These are phyloP conservation scores for Starmerella scarabaei DNA, from an alignment of 805 yeast species.

Conservation along the genomic window DNA sequence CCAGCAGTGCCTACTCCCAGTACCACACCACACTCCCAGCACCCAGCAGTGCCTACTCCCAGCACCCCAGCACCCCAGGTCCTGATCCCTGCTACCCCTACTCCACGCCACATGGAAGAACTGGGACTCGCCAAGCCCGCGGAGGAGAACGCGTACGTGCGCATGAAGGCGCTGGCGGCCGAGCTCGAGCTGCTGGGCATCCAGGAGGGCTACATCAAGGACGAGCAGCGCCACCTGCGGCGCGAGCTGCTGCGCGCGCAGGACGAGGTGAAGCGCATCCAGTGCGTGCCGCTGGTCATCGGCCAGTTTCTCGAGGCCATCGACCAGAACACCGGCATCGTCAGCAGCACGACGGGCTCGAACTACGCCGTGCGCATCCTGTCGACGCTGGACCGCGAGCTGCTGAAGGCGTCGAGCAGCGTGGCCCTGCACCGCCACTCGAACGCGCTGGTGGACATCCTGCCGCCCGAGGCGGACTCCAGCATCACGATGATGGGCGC, in stretches of 20 bases:
- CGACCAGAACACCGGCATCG: slow-evolving; percentile 92
- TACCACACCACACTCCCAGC: no score
- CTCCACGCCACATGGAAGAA: slow-evolving; percentile 17
- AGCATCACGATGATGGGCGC: slow-evolving; percentile 90
- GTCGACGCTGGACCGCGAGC: slow-evolving; percentile 87
- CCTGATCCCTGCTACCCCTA: no score
- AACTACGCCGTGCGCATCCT: slow-evolving; percentile 91
- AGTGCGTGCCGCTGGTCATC: slow-evolving; percentile 92
- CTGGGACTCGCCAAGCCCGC: slow-evolving; percentile 17
- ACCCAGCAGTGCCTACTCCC: no score
- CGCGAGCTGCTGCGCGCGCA: slow-evolving; percentile 93
- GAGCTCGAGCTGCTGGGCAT: slow-evolving; percentile 71
- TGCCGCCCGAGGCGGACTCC: slow-evolving; percentile 98
- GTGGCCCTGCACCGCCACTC: slow-evolving; percentile 98
- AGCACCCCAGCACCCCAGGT: no score
- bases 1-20: no score
- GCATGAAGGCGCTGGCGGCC: slow-evolving; percentile 76
- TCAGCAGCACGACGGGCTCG: slow-evolving; percentile 94
- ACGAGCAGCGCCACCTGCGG: slow-evolving; percentile 92
- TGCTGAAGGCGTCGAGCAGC: slow-evolving; percentile 84
- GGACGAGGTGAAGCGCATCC: slow-evolving; percentile 95
- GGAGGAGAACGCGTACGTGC: slow-evolving; percentile 58
- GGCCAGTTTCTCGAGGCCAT: slow-evolving; percentile 97
- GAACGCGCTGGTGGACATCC: slow-evolving; percentile 88
- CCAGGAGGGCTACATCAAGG: slow-evolving; percentile 95